Evolutionary conservation across 352 stramenopile genomes (phyloP), one percentile per base, ranked within the genome.

Genomic region (Nothophytophthora sp.): DNA sequence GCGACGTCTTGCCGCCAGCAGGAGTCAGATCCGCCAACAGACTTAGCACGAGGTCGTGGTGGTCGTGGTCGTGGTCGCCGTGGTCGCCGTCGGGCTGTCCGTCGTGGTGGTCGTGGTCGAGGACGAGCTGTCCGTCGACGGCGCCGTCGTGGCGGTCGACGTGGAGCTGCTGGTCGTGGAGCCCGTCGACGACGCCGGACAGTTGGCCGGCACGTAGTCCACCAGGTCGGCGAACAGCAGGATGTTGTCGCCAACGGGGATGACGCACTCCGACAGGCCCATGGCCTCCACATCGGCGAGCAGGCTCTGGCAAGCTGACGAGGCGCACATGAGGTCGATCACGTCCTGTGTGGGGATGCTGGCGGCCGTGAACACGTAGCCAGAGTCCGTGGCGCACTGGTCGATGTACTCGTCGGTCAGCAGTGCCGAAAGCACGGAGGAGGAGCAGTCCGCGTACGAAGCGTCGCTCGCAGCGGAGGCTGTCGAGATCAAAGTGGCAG

Each of bases 171-270:
- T 59, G 38, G 56, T 58, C 15, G 40, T 58, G 12, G 56, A 67
- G 23, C 41, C 57, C 25, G 41, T 47, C 22, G 36, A 59, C 13
- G 60, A 63, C 15, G 49, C n/a, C 1, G 60, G 43, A 28, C 62
- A 71, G 24, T 56, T 22, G 10, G 23, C 49, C 5, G 42, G 42
- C 24, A 68, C 49, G 38, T 59, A 64, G 37, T 68, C 51, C 15
- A 68, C 36, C 27, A 72, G 47, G 24, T 72, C 57, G 18, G 57
- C 57, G 10, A 55, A 42, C 24, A 68, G 45, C 35, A 38, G 28
- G 43, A 72, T 72, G 18, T 56, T 49, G 41, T 60, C 40, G 18
- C 62, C 62, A 32, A 72, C 48, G 4, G 62, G 61, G 28, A 68
- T 48, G 24, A 64, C 47, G 20, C 62, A 72, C 46, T 72, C 63